phyloP scores from a whole-genome alignment of 352 stramenopile species.

The Pythium phragmitis region DNA sequence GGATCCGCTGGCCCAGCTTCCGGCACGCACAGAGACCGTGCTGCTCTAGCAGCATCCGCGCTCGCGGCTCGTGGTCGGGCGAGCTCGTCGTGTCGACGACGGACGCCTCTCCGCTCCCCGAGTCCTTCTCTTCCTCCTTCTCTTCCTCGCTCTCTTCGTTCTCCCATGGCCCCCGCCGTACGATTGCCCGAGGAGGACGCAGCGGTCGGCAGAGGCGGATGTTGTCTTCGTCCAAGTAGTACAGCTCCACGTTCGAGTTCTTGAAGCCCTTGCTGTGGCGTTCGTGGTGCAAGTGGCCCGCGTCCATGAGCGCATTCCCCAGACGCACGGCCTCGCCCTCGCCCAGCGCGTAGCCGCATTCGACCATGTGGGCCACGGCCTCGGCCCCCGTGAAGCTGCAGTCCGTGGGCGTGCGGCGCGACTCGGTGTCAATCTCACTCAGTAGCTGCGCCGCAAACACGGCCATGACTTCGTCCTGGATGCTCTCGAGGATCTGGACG shows the following conservation, averaged over 20 bases:
- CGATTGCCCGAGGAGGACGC: background rate
- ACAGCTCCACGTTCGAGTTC: slow-evolving; percentile 20
- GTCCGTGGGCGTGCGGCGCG: slow-evolving; percentile 5
- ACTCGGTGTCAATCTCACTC: slow-evolving; percentile 12
- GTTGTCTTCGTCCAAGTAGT: slow-evolving; percentile 47
- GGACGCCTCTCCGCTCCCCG: no score
- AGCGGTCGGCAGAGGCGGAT: slow-evolving; percentile 27
- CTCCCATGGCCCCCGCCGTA: background rate
- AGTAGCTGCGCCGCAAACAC: slow-evolving; percentile 25
- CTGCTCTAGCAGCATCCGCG: slow-evolving; percentile 11
- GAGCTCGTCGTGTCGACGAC: background rate
- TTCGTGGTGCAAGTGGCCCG: slow-evolving; percentile 44
- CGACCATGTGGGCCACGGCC: slow-evolving; percentile 27
- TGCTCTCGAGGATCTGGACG: slow-evolving; percentile 27
- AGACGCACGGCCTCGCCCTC: slow-evolving; percentile 36
- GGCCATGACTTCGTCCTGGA: slow-evolving; percentile 27
- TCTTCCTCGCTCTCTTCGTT: slow-evolving; percentile 9
- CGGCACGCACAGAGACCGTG: slow-evolving; percentile 34
- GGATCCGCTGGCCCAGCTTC: slow-evolving; percentile 37
- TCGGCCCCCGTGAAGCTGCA: slow-evolving; percentile 25
- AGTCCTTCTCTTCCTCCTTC: background rate
- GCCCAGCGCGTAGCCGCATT: slow-evolving; percentile 26
- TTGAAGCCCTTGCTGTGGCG: slow-evolving; percentile 33
- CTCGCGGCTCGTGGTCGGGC: background rate
- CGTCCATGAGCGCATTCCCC: slow-evolving; percentile 51